phyloP scores from a whole-genome alignment of 257 asterid genomes.

The Cruciata laevipes region DNA sequence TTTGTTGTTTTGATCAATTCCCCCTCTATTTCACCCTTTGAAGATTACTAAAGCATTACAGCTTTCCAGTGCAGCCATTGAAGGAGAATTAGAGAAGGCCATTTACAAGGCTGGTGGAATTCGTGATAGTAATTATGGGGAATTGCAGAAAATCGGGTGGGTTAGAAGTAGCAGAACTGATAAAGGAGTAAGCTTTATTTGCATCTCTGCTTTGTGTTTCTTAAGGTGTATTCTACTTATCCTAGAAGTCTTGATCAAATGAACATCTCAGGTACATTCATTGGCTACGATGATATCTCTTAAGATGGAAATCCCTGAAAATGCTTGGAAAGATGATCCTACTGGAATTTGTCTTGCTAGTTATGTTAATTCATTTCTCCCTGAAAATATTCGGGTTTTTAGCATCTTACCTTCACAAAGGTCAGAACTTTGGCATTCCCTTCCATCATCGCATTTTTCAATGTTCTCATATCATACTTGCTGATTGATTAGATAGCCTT shows the following conservation, averaged over 20 bases:
- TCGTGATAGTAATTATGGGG: slow-evolving; percentile 78
- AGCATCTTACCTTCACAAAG: slow-evolving; percentile 91
- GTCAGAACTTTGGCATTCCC: slow-evolving; percentile 23
- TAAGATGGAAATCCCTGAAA: slow-evolving; percentile 88
- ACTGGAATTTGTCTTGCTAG: slow-evolving; percentile 67
- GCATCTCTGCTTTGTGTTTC: not conserved
- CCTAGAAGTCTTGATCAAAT: not conserved
- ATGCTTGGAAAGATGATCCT: slow-evolving; percentile 86
- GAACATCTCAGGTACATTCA: slow-evolving; percentile 72
- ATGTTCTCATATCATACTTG: slow-evolving; percentile 3
- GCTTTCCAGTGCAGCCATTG: slow-evolving; percentile 58
- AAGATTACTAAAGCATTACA: slow-evolving; percentile 23
- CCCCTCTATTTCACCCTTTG: not conserved
- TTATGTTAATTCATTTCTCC: slow-evolving; percentile 60
- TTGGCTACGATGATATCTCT: slow-evolving; percentile 85
- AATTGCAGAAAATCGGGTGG: slow-evolving; percentile 82
- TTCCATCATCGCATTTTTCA: not conserved
- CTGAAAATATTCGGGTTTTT: slow-evolving; percentile 65
- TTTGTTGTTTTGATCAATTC: too few relatives aligned
- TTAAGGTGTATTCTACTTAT: slow-evolving; percentile 11
- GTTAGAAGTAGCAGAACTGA: slow-evolving; percentile 97
- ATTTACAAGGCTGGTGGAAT: slow-evolving; percentile 85
- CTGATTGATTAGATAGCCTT: not conserved
- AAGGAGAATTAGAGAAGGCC: slow-evolving; percentile 88
- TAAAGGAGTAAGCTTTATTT: slow-evolving; percentile 68